Evolutionary conservation across 441 rosid genomes (phyloP).

Genomic region (Bruguiera hainesii): DNA sequence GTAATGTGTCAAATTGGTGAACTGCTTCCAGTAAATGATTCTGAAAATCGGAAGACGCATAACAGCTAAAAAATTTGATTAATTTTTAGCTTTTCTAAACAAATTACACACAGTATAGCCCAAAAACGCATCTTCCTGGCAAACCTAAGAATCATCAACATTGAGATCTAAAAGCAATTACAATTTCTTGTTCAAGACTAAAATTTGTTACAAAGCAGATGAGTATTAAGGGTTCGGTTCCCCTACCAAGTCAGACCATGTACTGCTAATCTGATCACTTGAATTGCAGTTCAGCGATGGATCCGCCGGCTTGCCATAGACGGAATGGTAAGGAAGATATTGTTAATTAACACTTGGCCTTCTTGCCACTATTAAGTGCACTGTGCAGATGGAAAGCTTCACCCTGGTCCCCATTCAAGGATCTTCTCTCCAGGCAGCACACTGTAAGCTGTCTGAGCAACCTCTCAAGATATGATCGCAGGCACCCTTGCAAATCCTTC

Average conservation of each 20-base stretch:
- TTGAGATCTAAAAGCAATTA: not conserved
- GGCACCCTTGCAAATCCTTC: slow-evolving; percentile 45
- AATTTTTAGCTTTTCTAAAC: not conserved
- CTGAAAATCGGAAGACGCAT: not conserved
- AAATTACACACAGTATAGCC: slow-evolving; percentile 10
- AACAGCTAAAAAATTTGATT: not conserved
- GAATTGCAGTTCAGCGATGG: slow-evolving; percentile 14
- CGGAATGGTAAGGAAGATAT: not conserved
- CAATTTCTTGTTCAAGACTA: not conserved
- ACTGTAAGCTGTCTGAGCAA: slow-evolving; percentile 71
- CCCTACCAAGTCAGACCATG: not conserved
- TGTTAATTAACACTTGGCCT: slow-evolving; percentile 29
- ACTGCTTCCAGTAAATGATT: not conserved
- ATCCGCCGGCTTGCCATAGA: not conserved
- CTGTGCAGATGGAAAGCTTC: slow-evolving; percentile 59
- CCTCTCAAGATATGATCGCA: slow-evolving; percentile 58
- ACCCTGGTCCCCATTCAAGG: slow-evolving; percentile 68
- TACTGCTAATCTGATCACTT: slow-evolving; percentile 3
- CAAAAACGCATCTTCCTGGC: slow-evolving; percentile 3
- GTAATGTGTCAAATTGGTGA: no score
- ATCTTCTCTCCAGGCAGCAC: slow-evolving; percentile 66
- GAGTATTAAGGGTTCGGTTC: not conserved
- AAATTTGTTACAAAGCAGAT: not conserved
- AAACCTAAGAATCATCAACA: not conserved
- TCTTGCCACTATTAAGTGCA: slow-evolving; percentile 38